Evolutionary conservation across 352 stramenopile genomes (phyloP), one percentile per base, ranked within the genome.

Genomic region (Pythium phragmitis): DNA sequence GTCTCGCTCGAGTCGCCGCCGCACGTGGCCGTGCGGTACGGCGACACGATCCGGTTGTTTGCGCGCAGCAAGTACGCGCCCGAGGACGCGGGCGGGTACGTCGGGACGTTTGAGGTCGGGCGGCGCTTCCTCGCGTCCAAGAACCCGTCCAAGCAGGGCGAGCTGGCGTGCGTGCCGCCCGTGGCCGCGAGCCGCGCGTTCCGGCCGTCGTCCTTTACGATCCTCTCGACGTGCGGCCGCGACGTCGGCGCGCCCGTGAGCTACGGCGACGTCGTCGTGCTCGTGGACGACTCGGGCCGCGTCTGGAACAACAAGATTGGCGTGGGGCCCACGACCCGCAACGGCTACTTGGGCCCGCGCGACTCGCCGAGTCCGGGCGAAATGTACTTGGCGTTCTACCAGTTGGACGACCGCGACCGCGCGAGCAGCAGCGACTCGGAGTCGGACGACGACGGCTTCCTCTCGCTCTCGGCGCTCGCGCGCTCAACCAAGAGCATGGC

Each of bases 261-360:
- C 67, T 94, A 94, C 42, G 84, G 83, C 42, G 84, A 92, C 48
- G 81, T 92, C 14, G 72, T 94, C n/a, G 76, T 92, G 56, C 77
- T 94, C n/a, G 77, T 88, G 33, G 80, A 94, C 55, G 74, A 80
- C 37, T 61, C 68, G 43, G 78, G 76, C 16, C 67, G 69, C 43
- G 82, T 93, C 8, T 94, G 86, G 86, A 94, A 94, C 74, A 94
- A 93, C 77, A 94, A 94, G 60, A 90, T 91, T 61, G 80, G 86
- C 51, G 72, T 85, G 7, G 81, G 81, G 0, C 84, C 84, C 3
- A 89, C 81, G 34, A 87, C 80, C n/a, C 83, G 85, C 62, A 91
- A 90, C 54, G 86, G 86, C 5, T 89, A 87, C 71, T 88, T 94
- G 61, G 80, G 84, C 8, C 82, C 82, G 2, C 87, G 85, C 43